These are phyloP conservation scores for Didymosphaeria variabile DNA, from an alignment of 2,329 filamentous ascomycete genomes.

Conservation along the genomic window DNA sequence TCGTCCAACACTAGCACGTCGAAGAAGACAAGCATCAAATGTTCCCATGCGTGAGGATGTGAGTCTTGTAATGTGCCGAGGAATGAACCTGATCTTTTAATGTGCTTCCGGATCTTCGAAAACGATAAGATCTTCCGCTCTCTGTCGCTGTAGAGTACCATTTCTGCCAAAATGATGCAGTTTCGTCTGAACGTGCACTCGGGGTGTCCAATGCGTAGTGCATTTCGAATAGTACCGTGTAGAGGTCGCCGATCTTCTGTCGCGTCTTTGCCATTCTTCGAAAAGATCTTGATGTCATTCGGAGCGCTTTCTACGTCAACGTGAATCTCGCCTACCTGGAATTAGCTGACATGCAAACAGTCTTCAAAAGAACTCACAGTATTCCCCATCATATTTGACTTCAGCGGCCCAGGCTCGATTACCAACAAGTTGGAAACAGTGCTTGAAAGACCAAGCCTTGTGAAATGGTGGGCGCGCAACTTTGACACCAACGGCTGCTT, in stretches of 20 bases:
- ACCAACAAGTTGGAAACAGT: constrained; percentile 73
- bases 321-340: constrained; percentile 70
- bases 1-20: constrained; percentile 68
- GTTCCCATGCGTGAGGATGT: constrained; percentile 63
- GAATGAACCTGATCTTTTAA: constrained; percentile 75
- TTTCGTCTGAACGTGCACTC: constrained; percentile 67
- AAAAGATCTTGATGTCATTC: constrained; percentile 79
- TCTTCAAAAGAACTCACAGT: constrained; percentile 62
- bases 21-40: constrained; percentile 69
- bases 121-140: constrained; percentile 75
- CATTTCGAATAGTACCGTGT: constrained; percentile 68
- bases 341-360: not conserved
- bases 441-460: constrained; percentile 67
- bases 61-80: constrained; percentile 76
- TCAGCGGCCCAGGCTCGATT: constrained; percentile 75
- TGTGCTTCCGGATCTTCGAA: constrained; percentile 82
- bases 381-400: constrained; percentile 77
- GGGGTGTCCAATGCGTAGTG: constrained; percentile 67
- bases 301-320: constrained; percentile 69
- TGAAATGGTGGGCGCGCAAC: constrained; percentile 56
- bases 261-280: constrained; percentile 91
- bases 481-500: constrained; percentile 55
- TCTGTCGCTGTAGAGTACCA: constrained; percentile 78
- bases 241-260: constrained; percentile 73
- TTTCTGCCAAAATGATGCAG: constrained; percentile 85